Base-by-base conservation (phyloP, 768 basidiomycete species). In the Leccinum imitatum region DNA sequence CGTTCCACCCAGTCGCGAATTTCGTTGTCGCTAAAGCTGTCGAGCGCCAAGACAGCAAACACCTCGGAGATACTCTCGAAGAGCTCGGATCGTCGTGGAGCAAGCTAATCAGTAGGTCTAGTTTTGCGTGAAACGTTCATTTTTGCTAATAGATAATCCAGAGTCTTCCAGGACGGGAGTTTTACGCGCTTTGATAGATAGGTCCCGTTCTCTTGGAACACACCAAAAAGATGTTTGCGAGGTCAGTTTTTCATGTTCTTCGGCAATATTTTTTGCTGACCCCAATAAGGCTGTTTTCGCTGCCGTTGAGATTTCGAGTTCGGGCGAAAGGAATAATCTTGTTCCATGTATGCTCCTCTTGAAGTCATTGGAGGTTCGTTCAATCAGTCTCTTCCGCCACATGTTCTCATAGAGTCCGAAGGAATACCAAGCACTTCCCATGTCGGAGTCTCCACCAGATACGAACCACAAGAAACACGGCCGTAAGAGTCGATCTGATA, bases 1-100 rank as follows among this genome's bases (percentile, higher is more conserved):
- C 90, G 17, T 78, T 82, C 19, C 96, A 99, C 73, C 93, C 95
- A 3, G 90, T 95, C 2, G 94, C 92, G 13, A 99, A 98, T 69
- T 99, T 94, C 67, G 95, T 98, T 21, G 79, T 95, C 5, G 89
- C 95, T 1, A 89, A 86, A 71, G 90, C 88, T 1, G 64, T 95
- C 27, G 84, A 84, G 53, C 79, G 91, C 50, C 71, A 87, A 13
- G 77, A 82, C n/a, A 77, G 73, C 17, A 74, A 76, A 4, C 84
- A 90, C 61, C 69, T 98, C 35, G 71, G 72, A 1, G 78, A 75
- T 6, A 78, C 84, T 15, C 80, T 87, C 50, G 65, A 73, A n/a
- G 91, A 94, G 67, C 76, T 95, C 35, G 72, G 77, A 50, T 77
- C 72, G 37, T 70, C 78, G 44, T 84, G 90, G 82, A 74, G 70